Conservation (phyloP, 2,329 filamentous ascomycete genomes). For the Sphaerulina populicola region DNA sequence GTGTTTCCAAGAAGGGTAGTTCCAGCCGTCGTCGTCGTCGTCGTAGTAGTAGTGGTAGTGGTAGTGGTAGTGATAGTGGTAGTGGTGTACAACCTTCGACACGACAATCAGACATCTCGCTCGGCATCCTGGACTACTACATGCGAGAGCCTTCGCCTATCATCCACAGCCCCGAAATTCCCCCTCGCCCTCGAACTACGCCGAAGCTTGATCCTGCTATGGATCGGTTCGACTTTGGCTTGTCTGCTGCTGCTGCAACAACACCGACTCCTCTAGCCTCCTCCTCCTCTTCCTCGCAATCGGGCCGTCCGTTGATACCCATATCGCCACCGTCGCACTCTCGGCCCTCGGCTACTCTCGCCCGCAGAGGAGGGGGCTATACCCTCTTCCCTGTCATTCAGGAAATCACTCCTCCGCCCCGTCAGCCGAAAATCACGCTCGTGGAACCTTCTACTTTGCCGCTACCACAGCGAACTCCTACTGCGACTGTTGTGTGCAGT, state of each 20-base stretch:
- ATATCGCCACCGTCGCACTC: slow-evolving; percentile 15
- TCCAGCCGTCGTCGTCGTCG: too few species aligned
- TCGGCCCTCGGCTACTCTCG: slow-evolving; percentile 8
- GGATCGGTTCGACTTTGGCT: slow-evolving; percentile 27
- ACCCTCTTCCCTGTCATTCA: slow-evolving; percentile 26
- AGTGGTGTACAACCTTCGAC: slow-evolving; percentile 18
- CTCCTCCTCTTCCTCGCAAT: not conserved
- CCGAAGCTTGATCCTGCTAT: slow-evolving; percentile 23
- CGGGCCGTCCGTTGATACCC: slow-evolving; percentile 12
- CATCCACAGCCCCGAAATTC: slow-evolving; percentile 18
- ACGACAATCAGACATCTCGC: slow-evolving; percentile 26
- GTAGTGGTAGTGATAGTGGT: not conserved
- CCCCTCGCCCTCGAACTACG: slow-evolving; percentile 17
- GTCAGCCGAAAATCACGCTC: slow-evolving; percentile 5
- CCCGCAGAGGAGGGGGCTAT: slow-evolving; percentile 18
- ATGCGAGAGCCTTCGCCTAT: slow-evolving; percentile 21
- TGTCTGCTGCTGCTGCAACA: slow-evolving; percentile 10
- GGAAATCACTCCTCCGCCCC: slow-evolving; percentile 18
- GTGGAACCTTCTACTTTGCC: slow-evolving; percentile 1
- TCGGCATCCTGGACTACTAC: slow-evolving; percentile 30
- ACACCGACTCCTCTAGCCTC: slow-evolving; percentile 15
- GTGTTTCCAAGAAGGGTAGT: not conserved
- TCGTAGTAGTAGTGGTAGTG: not conserved
- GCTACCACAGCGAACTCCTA: slow-evolving; percentile 1
- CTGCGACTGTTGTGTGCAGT: not conserved